A percentile compares a stretch with the other conserved stretches of the same genome.
Conservation (phyloP, 768 basidiomycete genomes). For the Chalciporus chontae region DNA sequence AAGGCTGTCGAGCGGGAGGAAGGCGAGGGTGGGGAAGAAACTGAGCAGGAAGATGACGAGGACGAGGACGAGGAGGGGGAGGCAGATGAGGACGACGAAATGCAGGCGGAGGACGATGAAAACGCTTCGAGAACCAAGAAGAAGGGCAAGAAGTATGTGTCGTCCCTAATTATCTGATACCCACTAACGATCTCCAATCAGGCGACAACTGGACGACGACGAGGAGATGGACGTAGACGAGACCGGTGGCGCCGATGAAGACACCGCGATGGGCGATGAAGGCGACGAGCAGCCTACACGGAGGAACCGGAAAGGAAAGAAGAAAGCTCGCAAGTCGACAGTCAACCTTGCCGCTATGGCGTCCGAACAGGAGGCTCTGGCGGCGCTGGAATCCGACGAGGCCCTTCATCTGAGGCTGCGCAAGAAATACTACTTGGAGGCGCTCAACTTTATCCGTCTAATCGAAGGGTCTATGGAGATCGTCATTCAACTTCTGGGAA, state of each 20-base stretch:
- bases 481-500: slow-evolving; percentile 77
- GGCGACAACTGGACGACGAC: slow-evolving; percentile 28
- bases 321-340: slow-evolving; percentile 63
- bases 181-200: slow-evolving; percentile 11
- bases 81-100: slow-evolving; percentile 33
- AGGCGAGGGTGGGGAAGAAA: slow-evolving; percentile 34
- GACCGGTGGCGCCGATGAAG: slow-evolving; percentile 32
- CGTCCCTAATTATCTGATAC: neutral
- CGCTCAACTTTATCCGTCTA: slow-evolving; percentile 73
- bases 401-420: slow-evolving; percentile 63
- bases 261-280: slow-evolving; percentile 38
- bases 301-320: slow-evolving; percentile 42
- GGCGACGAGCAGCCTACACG: slow-evolving; percentile 27
- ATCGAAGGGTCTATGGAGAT: slow-evolving; percentile 67
- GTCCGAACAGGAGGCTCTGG: slow-evolving; percentile 68
- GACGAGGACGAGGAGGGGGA: slow-evolving; percentile 34
- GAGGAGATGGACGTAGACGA: slow-evolving; percentile 62
- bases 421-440: slow-evolving; percentile 87
- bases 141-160: slow-evolving; percentile 29
- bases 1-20: slow-evolving; percentile 51
- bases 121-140: slow-evolving; percentile 26
- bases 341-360: slow-evolving; percentile 68
- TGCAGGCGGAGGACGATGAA: slow-evolving; percentile 24
- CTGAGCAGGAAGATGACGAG: slow-evolving; percentile 32
- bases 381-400: slow-evolving; percentile 63